Evolutionary conservation across 1,139 yeast genomes (phyloP), one percentile per base, ranked within the genome.

Genomic region (Yamadazyma trypodendri): DNA sequence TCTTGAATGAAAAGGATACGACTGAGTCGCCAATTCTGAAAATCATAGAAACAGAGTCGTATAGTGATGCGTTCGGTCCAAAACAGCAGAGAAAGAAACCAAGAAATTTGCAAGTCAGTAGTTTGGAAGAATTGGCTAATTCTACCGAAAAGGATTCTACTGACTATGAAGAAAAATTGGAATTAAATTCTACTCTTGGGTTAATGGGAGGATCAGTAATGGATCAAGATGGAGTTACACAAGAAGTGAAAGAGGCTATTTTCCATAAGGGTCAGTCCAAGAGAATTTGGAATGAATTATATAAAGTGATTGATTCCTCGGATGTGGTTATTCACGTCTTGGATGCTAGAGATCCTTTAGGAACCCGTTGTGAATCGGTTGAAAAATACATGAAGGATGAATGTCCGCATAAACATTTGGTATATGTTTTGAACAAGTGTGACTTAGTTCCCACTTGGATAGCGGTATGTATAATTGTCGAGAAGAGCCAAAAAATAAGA

Each of bases 371-470:
- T 73, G 84, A 76, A 52, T 77, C 95, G 3, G 96, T 92, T 42
- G 97, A 92, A 62, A 90, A 89, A 55, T 90, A 89, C 60, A 86
- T 92, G 60, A 80, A 76, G 52, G 92, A 86, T 46, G 98, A 92
- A 65, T 90, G 96, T 57, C 88, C 98, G 22, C 98, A 92, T 61
- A 92, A 92, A 66, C 98, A 92, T 72, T 75, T 92, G 69, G 84
- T 92, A 47, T 90, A 84, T 60, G 97, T 92, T 38, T 72, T 92
- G 63, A 92, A 92, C 77, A 92, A 92, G 77, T 89, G 97, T 77
- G 98, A 92, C 72, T 79, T 92, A 55, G 97, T 94, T 38, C 98
- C 98, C 46, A 92, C 97, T 41, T 92, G 97, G 97, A 97, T 89
- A 55, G 96, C 98, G 58, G 97, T 92, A 87, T 78, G 97, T 89